A percentile compares a stretch with the other conserved stretches of the same genome.
These are phyloP conservation scores for Moricandia arvensis DNA, from an alignment of 345 rosid species.

Conservation along the genomic window DNA sequence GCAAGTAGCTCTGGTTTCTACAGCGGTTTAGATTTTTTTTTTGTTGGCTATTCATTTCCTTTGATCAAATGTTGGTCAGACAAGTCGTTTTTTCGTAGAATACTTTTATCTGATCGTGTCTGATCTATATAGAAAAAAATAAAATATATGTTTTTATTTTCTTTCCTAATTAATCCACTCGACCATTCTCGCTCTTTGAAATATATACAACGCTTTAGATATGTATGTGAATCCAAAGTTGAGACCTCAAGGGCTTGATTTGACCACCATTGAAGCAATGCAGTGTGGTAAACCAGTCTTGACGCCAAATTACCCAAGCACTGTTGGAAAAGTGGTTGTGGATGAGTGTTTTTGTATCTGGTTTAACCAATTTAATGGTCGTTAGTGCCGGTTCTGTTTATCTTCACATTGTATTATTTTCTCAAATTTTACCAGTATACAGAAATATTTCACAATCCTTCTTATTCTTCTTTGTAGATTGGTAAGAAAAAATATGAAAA, in stretches of 20 bases:
- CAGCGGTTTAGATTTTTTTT: no score
- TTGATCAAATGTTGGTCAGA: no score
- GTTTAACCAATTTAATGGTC: background rate
- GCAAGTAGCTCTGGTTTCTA: no score
- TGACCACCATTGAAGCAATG: slow-evolving; percentile 72
- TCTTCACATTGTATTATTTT: background rate
- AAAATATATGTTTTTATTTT: no score
- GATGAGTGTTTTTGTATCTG: slow-evolving; percentile 34
- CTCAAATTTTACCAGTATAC: background rate
- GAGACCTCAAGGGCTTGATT: slow-evolving; percentile 70
- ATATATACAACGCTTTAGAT: no score
- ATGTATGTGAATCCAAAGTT: slow-evolving; percentile 53
- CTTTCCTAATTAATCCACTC: no score
- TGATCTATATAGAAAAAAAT: no score
- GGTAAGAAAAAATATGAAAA: background rate
- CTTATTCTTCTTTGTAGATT: background rate
- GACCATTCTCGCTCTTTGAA: no score
- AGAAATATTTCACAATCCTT: background rate
- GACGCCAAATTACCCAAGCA: slow-evolving; percentile 69
- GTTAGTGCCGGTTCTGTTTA: background rate
- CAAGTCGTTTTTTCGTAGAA: no score
- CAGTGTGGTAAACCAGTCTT: slow-evolving; percentile 68
- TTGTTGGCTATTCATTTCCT: no score
- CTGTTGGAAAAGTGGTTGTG: slow-evolving; percentile 60
- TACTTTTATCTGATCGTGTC: no score